These are phyloP conservation scores for Calonectria pseudoreteaudii DNA, from an alignment of 2,329 filamentous ascomycete species.

Conservation along the genomic window DNA sequence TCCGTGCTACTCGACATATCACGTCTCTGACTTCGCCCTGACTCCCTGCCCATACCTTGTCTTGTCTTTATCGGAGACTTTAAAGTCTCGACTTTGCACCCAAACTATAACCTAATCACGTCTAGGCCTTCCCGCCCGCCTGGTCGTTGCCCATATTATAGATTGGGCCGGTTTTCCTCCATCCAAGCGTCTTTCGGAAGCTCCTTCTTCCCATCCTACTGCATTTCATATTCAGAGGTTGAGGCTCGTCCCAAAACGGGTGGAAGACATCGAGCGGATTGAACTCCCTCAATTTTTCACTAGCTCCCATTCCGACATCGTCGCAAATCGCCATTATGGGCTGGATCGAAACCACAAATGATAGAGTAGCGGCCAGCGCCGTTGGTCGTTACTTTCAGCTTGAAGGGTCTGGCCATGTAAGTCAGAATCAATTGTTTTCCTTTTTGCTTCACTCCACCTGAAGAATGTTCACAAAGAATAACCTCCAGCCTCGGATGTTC, in stretches of 20 bases:
- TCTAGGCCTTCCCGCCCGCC: not conserved
- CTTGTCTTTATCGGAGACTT: slow-evolving; percentile 16
- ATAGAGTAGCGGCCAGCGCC: slow-evolving; percentile 70
- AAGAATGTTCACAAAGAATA: not conserved
- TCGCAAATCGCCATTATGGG: slow-evolving; percentile 50
- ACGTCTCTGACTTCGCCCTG: slow-evolving; percentile 3
- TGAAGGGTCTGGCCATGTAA: slow-evolving; percentile 85
- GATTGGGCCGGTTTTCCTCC: slow-evolving; percentile 4
- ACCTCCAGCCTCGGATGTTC: not conserved
- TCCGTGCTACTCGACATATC: slow-evolving; percentile 16
- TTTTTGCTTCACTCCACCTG: not conserved
- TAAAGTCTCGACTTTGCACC: slow-evolving; percentile 3
- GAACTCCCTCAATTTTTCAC: not conserved
- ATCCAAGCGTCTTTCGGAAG: not conserved
- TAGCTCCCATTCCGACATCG: not conserved
- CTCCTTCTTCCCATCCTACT: not conserved
- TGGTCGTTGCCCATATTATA: slow-evolving; percentile 12
- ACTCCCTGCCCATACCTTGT: slow-evolving; percentile 34
- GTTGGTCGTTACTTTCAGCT: slow-evolving; percentile 83
- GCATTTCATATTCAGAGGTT: not conserved
- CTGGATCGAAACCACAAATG: slow-evolving; percentile 64
- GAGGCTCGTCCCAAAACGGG: not conserved
- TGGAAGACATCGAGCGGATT: not conserved
- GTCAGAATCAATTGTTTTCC: slow-evolving; percentile 46
- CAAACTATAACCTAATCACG: slow-evolving; percentile 17